These are phyloP conservation scores for Metarhizium rileyi DNA, from an alignment of 2,329 filamentous ascomycete genomes.

Conservation along the genomic window DNA sequence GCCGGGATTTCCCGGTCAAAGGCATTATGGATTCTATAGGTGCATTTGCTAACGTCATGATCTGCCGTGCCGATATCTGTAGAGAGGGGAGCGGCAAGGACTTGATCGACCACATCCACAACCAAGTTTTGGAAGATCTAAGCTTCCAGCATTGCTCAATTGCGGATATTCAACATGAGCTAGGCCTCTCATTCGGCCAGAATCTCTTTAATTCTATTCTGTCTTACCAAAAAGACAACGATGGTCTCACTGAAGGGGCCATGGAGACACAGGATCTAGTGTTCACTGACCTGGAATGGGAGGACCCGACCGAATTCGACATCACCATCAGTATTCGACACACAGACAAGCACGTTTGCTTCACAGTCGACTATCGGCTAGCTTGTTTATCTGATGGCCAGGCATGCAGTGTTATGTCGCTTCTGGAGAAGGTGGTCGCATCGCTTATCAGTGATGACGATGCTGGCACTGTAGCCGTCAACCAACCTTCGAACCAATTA, in stretches of 20 bases:
- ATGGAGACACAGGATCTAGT: neutral
- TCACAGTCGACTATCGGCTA: constrained; percentile 1
- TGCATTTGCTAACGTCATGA: constrained; percentile 8
- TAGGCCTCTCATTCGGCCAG: constrained; percentile 11
- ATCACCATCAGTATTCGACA: constrained; percentile 14
- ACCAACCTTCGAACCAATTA: neutral
- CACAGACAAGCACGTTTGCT: neutral
- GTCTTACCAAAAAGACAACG: constrained; percentile 17
- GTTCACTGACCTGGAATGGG: constrained; percentile 7
- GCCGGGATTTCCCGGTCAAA: constrained; percentile 6
- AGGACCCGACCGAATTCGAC: constrained; percentile 17
- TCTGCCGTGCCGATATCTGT: constrained; percentile 16
- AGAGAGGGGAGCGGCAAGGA: neutral
- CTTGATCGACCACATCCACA: constrained; percentile 21
- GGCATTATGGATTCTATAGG: constrained; percentile 6
- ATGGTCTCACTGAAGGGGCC: neutral
- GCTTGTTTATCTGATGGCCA: neutral
- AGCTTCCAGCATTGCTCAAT: constrained; percentile 40
- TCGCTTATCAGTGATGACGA: neutral
- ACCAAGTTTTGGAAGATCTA: constrained; percentile 34
- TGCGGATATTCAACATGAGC: constrained; percentile 31
- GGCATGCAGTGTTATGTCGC: constrained; percentile 1
- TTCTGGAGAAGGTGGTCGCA: constrained; percentile 1
- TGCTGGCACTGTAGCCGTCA: neutral
- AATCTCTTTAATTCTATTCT: constrained; percentile 23